Base-by-base conservation (phyloP, 176 grass and related monocot species). In the Oryza longistaminata region DNA sequence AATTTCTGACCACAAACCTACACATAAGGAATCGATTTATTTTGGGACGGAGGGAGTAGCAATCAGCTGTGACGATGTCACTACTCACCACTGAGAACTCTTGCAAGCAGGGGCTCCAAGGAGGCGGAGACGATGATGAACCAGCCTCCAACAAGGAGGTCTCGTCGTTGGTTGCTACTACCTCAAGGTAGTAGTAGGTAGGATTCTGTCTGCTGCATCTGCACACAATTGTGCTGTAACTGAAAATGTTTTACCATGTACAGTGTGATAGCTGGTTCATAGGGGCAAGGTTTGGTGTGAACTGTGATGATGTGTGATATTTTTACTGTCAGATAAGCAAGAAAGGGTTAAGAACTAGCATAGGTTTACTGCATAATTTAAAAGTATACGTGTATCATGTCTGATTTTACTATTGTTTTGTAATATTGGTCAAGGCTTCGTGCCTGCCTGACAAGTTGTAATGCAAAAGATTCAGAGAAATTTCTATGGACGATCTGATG, bases 101-200 rank as follows among this genome's bases (percentile, higher is more conserved):
- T 37, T 74, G 7, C 62, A 80, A 85, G 62, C 83, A 92, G 90
- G 50, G 74, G 86, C 22, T 88, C 86, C 7, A 92, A 42, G 44
- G 19, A 42, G 4, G 69, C 78, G 0, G 86, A 86, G 48, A 88
- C 29, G 0, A 87, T 4, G 74, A 50, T 27, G 69, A 4, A 2
- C 61, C 68, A 2, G 26, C 37, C 34, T 68, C 73, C 46, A 87
- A 83, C 74, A 87, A 83, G 26, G 11, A 35, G 34, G 34, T 60
- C 0, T 8, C 74, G 0, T 73, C 75, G 21, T 61, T 21, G 60
- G 61, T 27, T 46, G 61, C 21, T 78, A 31, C 79, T 21, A 25
- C 45, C 60, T 86, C 72, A 78, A 73, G 67, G 45, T 45, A 83
- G 25, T 2, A 58, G 16, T 58, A 73, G 67, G 45, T 45, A 83